Evolutionary conservation across 1,284 basidiomycete species (phyloP), one percentile per base, ranked within the genome.

Genomic region (Xerocomus nothofagi): DNA sequence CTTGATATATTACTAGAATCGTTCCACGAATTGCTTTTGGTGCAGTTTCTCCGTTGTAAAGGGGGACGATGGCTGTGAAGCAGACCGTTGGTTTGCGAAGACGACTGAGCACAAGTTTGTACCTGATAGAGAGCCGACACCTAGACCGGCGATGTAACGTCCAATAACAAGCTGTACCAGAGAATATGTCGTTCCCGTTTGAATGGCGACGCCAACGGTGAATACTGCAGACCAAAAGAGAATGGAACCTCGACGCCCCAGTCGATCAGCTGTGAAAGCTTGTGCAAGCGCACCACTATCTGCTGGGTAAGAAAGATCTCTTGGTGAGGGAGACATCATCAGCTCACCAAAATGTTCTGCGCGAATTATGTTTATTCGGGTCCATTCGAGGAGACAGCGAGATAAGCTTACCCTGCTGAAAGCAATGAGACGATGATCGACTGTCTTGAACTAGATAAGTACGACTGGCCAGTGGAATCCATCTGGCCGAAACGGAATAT

Each of bases 21-120:
- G 83, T 80, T 10, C 88, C 88, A 63, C 88, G 80, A 53, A 90
- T 74, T 6, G 81, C 78, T 63, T 88, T 88, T 0, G 88, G 88
- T 0, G 88, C 80, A 0, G 87, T 86, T 67, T 91, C 88, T 33
- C 88, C 88, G 56, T 87, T 90, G 66, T 89, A 91, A 6, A 91
- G 77, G 36, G 88, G 88, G 1, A 91, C 88, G 51, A 90, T 84
- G 41, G 86, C 87, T 83, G 9, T 45, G n/a, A 23, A 43, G 23
- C 9, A 10, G 10, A 8, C 3, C 30, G 29, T 50, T 41, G 46
- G 30, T 31, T 29, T 32, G 12, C 21, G 18, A 38, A 27, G 9
- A 23, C 14, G 21, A 31, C 41, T 10, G 15, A 5, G n/a, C 8
- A 30, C n/a, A 31, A 11, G 17, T 24, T 59, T 72, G 30, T 57